These are phyloP conservation scores for Spergularia marina DNA, from an alignment of 148 eudicot species.

Conservation along the genomic window DNA sequence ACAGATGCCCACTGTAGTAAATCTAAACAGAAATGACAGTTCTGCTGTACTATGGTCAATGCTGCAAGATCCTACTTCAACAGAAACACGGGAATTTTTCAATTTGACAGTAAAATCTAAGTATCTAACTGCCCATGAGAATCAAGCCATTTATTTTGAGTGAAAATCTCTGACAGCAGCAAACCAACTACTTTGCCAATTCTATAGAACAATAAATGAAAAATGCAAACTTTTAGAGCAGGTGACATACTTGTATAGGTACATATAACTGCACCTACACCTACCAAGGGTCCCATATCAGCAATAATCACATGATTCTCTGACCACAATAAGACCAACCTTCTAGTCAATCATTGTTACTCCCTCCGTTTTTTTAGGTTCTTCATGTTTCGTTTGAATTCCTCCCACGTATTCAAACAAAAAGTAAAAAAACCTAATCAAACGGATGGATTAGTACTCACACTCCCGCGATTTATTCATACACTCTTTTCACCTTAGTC, in stretches of 20 bases:
- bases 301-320: background rate
- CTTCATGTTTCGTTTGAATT: no score
- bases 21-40: background rate
- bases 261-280: background rate
- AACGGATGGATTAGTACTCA: no score
- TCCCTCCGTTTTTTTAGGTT: no score
- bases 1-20: background rate
- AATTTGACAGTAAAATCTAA: no score
- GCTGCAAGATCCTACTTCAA: background rate
- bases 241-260: background rate
- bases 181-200: background rate
- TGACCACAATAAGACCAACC: slow-evolving; percentile 3
- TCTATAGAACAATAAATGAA: slow-evolving; percentile 12
- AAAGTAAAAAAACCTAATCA: no score
- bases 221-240: background rate
- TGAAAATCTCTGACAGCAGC: background rate
- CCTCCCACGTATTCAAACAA: no score
- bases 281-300: background rate
- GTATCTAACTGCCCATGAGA: background rate
- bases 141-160: background rate
- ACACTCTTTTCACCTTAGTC: no score
- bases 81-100: background rate
- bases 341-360: background rate
- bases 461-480: no score
- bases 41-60: background rate